Evolutionary conservation across 177 flowering plant species (phyloP), one percentile per base, ranked within the genome.

Genomic region (Vitis hybrid): DNA sequence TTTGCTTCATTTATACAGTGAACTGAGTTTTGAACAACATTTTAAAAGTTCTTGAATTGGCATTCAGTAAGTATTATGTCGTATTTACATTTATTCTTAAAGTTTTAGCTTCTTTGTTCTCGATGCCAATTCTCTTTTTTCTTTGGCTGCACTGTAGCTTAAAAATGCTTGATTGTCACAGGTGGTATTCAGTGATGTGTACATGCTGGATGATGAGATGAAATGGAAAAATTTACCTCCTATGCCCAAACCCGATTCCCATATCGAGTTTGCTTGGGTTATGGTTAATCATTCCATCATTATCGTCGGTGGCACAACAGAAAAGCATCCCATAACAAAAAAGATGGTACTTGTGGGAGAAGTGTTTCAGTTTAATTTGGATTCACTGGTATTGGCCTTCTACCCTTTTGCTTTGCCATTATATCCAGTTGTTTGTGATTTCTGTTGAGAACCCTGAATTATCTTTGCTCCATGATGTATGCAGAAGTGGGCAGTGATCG

Each of bases 171-270:
- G 8, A 39, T 39, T 39, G 45, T 39, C 45, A 5, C 45, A 39
- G 45, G 45, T 39, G 45, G 45, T 39, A 39, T 39, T 5, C 45
- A 39, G 45, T 39, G 45, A 39, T 80, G 95, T 90, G 14, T 90
- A 83, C 74, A 82, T 90, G 95, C 76, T 88, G 63, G 94, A 90
- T 66, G 85, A 82, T 67, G 86, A 82, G 49, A 88, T 80, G 88
- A 82, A 81, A 78, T 90, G 91, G 95, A 88, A 85, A 63, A 69
- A 61, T 11, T 68, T 85, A 54, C 87, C 88, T 71, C 78, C 87
- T 1, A 85, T 87, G 92, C 95, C 92, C 68, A 90, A 90, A 81
- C 91, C 92, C 0, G 78, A 88, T 71, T 90, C 95, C 53, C 95
- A 88, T 69, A 90, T 88, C 59, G 95, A 88, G 80, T 88, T 82